Conservation (phyloP, 192 early-diverging fungal species). For the Spizellomyces punctatus region DNA sequence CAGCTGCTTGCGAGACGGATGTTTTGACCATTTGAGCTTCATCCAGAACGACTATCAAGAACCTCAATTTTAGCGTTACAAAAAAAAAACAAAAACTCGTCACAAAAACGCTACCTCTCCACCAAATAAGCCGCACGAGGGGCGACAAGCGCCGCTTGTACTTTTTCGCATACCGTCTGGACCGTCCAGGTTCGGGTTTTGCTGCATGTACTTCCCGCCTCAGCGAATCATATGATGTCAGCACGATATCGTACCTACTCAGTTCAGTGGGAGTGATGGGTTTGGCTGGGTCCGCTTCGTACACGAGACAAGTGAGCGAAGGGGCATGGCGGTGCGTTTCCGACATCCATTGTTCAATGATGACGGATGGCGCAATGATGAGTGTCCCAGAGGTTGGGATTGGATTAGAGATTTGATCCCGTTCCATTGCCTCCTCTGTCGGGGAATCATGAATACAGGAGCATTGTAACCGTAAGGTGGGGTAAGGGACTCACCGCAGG, state of each 20-base stretch:
- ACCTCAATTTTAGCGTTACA: background rate
- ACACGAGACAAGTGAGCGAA: constrained; percentile 39
- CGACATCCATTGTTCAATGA: constrained; percentile 65
- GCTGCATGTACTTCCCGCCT: constrained; percentile 55
- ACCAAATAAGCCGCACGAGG: constrained; percentile 56
- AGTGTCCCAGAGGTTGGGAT: constrained; percentile 52
- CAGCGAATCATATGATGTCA: constrained; percentile 63
- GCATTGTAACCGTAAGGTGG: background rate
- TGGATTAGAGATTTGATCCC: background rate
- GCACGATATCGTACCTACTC: constrained; percentile 55
- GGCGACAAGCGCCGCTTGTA: constrained; percentile 48
- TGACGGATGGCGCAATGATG: constrained; percentile 63
- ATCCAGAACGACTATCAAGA: constrained; percentile 49
- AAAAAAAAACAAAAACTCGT: background rate
- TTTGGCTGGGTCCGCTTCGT: constrained; percentile 36
- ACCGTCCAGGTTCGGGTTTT: constrained; percentile 37
- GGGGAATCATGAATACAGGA: background rate
- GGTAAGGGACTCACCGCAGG: background rate
- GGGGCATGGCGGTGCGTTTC: constrained; percentile 63
- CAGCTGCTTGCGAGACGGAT: constrained; percentile 31
- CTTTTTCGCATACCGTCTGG: constrained; percentile 36
- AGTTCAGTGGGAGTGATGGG: constrained; percentile 20
- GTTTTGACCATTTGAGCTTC: constrained; percentile 72
- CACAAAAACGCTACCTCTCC: constrained; percentile 38
- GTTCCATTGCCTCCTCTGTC: background rate